Percentiles rank a stretch among this genome's conserved stretches.
phyloP scores from a whole-genome alignment of 148 eudicot genomes.

The Bassia scoparia region DNA sequence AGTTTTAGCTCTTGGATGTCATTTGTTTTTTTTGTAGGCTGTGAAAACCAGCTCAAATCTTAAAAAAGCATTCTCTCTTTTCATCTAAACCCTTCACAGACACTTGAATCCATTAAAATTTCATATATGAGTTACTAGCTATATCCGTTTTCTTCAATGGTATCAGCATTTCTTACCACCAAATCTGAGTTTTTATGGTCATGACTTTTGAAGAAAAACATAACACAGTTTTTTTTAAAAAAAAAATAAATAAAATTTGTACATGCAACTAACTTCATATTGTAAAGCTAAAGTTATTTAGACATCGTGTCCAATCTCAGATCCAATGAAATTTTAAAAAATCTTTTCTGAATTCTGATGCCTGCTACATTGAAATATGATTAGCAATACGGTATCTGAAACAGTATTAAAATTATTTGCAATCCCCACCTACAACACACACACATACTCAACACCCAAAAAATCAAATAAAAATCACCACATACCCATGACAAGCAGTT shows the following conservation, averaged over 20 bases:
- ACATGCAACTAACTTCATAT: too few relatives aligned
- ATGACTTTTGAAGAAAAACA: background rate
- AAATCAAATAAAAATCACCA: too few relatives aligned
- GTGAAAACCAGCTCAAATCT: background rate
- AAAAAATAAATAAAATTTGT: too few relatives aligned
- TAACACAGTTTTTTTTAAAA: background rate
- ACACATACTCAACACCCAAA: background rate
- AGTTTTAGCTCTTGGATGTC: conserved; percentile 3
- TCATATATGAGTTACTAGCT: too few relatives aligned
- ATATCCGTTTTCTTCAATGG: background rate
- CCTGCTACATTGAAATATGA: background rate
- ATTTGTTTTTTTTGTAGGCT: background rate
- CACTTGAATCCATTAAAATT: background rate
- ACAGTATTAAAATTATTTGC: background rate
- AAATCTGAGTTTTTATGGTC: background rate
- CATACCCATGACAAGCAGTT: too few relatives aligned
- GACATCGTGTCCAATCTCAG: background rate
- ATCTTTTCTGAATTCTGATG: background rate
- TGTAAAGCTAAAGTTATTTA: background rate
- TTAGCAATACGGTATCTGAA: background rate
- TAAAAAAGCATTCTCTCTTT: background rate
- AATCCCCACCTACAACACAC: background rate
- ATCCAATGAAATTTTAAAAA: background rate
- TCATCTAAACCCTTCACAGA: background rate
- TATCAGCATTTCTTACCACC: background rate